These are phyloP conservation scores for Helicocarpus griseus DNA, from an alignment of 2,329 filamentous ascomycete species.

Conservation along the genomic window DNA sequence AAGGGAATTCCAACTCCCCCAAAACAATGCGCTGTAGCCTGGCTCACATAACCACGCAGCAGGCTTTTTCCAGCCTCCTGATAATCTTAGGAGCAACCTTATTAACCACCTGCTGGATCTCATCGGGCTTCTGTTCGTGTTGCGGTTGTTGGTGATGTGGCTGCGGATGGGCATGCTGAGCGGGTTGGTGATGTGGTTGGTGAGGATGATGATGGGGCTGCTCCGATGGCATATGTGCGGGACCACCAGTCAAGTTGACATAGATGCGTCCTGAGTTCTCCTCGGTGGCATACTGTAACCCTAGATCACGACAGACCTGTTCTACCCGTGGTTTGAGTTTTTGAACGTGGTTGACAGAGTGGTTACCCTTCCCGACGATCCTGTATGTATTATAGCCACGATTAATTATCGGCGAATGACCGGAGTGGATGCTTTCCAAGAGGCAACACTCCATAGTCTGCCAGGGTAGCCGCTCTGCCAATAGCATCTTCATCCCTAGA, in stretches of 20 bases:
- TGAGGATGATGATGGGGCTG: conserved; percentile 27
- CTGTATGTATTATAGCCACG: conserved; percentile 21
- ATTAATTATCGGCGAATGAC: not conserved
- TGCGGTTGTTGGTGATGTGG: conserved; percentile 35
- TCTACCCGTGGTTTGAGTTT: conserved; percentile 96
- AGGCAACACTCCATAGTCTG: too few species aligned
- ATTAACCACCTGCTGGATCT: conserved; percentile 51
- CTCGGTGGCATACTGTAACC: conserved; percentile 75
- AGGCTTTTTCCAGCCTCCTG: conserved; percentile 56
- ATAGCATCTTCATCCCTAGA: not conserved
- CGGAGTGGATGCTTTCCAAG: too few species aligned
- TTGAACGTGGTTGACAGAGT: conserved; percentile 70
- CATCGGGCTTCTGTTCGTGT: conserved; percentile 45
- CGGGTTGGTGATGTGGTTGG: conserved; percentile 36
- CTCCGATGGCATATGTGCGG: conserved; percentile 42
- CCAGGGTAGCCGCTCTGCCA: too few species aligned
- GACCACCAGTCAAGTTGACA: conserved; percentile 70
- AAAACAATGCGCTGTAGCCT: conserved; percentile 38
- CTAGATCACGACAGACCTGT: conserved; percentile 70
- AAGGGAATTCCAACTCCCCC: not conserved
- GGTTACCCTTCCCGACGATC: conserved; percentile 92
- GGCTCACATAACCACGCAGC: conserved; percentile 65
- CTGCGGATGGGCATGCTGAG: conserved; percentile 26
- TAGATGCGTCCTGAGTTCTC: conserved; percentile 84
- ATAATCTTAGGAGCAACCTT: conserved; percentile 52